Percentiles rank a stretch among this genome's conserved stretches.
Evolutionary conservation across 225 moss, liverwort and hornwort species (phyloP).

Genomic region (Lunularia cruciata): DNA sequence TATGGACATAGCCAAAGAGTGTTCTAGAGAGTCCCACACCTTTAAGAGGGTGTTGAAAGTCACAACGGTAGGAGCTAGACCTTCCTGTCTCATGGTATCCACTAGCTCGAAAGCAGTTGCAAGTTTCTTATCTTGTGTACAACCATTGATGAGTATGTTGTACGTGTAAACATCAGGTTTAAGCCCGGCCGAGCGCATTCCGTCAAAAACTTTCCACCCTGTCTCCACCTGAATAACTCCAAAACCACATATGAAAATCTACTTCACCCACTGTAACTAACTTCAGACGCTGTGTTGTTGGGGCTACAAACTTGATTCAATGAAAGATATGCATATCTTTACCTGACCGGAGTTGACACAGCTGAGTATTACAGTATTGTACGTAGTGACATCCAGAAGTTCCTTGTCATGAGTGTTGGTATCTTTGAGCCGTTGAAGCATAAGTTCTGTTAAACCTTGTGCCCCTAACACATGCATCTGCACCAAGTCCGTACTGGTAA

Average conservation of each 20-base stretch:
- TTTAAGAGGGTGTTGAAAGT: slow-evolving; percentile 95
- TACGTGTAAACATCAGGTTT: slow-evolving; percentile 81
- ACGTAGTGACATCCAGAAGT: slow-evolving; percentile 77
- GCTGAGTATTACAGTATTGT: slow-evolving; percentile 61
- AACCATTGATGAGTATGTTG: slow-evolving; percentile 92
- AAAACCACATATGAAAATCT: neutral
- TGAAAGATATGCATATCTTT: neutral
- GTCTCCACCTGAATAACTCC: slow-evolving; percentile 61
- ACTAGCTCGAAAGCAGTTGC: slow-evolving; percentile 74
- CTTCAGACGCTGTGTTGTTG: neutral
- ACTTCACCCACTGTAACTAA: too few relatives aligned
- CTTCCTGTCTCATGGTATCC: slow-evolving; percentile 74
- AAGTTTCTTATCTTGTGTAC: slow-evolving; percentile 58
- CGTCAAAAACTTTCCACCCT: slow-evolving; percentile 73
- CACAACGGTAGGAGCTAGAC: slow-evolving; percentile 61
- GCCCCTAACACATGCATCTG: slow-evolving; percentile 90
- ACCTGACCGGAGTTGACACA: slow-evolving; percentile 52
- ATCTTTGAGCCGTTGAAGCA: slow-evolving; percentile 78
- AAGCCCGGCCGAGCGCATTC: slow-evolving; percentile 66
- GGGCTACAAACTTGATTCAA: neutral
- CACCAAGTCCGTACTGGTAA: slow-evolving; percentile 1
- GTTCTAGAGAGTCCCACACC: slow-evolving; percentile 29
- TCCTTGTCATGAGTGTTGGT: slow-evolving; percentile 39
- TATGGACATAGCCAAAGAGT: too few relatives aligned
- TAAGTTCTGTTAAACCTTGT: slow-evolving; percentile 83